phyloP scores from a whole-genome alignment of 805 yeast species.

The Zygosaccharomyces rouxii region DNA sequence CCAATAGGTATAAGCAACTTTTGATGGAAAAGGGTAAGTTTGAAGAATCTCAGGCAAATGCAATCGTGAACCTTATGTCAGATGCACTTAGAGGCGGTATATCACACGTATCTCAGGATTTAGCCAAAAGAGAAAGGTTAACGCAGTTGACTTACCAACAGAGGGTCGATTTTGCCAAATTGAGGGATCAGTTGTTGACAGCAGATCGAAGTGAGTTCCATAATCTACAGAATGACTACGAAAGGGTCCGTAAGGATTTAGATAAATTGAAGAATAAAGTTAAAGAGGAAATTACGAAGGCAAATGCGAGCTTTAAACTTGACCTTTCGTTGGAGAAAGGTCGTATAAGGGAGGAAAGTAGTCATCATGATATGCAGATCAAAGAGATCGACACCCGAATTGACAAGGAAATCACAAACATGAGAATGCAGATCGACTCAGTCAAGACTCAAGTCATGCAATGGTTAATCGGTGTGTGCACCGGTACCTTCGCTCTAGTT shows the following conservation, averaged over 20 bases:
- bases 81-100: constrained; percentile 79
- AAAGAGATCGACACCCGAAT: constrained; percentile 93
- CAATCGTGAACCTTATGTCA: constrained; percentile 69
- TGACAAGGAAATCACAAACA: constrained; percentile 91
- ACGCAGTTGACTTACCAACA: constrained; percentile 89
- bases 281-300: constrained; percentile 86
- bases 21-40: constrained; percentile 65
- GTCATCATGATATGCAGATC: constrained; percentile 87
- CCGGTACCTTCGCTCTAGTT: constrained; percentile 94
- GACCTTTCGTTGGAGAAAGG: constrained; percentile 94
- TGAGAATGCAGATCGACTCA: constrained; percentile 91
- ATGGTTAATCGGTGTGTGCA: constrained; percentile 97
- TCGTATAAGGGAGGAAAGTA: constrained; percentile 87
- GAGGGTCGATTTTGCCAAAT: constrained; percentile 91
- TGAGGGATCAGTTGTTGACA: constrained; percentile 85
- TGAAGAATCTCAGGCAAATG: constrained; percentile 68
- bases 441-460: constrained; percentile 97
- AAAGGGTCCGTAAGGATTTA: constrained; percentile 72
- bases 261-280: constrained; percentile 81
- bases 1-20: constrained; percentile 65
- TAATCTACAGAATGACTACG: constrained; percentile 80
- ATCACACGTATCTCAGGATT: constrained; percentile 62
- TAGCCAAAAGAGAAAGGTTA: constrained; percentile 81
- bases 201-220: constrained; percentile 84
- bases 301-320: constrained; percentile 82